Base-by-base conservation (phyloP, 768 basidiomycete genomes). In the Suillus brevipes region DNA sequence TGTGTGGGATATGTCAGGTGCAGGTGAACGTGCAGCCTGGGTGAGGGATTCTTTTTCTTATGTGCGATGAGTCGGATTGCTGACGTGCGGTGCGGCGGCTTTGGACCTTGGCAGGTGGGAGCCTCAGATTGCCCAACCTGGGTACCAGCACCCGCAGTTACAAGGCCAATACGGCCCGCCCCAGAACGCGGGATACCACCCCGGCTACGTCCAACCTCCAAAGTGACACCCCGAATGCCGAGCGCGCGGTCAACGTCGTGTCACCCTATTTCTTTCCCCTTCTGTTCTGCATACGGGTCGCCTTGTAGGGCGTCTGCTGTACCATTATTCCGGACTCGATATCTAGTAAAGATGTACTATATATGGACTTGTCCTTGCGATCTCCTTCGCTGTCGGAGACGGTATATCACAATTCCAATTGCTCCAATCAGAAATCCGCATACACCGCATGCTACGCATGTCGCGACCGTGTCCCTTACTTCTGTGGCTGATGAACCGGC, bases 1-100 rank as follows among this genome's bases (percentile, higher is more conserved):
- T 88, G 64, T 93, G 91, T 75, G 80, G 80, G 28, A 90, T 88
- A 65, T 93, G 91, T 71, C 85, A 88, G 64, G 89, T 89, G 82
- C 81, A 79, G 65, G 80, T 83, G 12, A 81, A 82, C 3, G 78
- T 82, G 70, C 82, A 83, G 69, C 73, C 78, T 64, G 83, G 82
- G 88, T 88, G 60, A 68, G 84, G 74, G 12, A 25, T 20, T 61
- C 25, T 61, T 64, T 42, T 28, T 59, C n/a, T n/a, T n/a, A 34
- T 63, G 18, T 36, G 40, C 20, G 7, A 42, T 56, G 42, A 28
- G 38, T 37, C 6, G 36, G 14, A 28, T 62, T 43, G n/a, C 64
- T 5, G n/a, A 64, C 12, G 13, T n/a, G n/a, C n/a, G n/a, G n/a
- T n/a, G n/a, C n/a, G n/a, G n/a, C n/a, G n/a, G n/a, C n/a, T n/a